Evolutionary conservation across 345 rosid genomes (phyloP), one percentile per base, ranked within the genome.

Genomic region (Brassica nigra): DNA sequence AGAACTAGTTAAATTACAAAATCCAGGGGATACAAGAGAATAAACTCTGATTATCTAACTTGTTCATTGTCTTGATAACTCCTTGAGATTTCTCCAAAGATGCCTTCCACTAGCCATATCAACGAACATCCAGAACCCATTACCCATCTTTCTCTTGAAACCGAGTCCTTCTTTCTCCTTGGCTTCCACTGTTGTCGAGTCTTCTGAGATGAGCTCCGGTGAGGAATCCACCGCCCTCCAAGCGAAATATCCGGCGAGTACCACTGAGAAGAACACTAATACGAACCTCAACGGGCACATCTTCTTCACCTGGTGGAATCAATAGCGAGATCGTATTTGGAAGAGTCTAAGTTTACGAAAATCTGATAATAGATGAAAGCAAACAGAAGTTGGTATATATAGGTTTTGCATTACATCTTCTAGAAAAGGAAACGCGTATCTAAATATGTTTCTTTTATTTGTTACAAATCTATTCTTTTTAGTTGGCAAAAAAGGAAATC

Each of bases 81-180:
- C 88, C 82, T 77, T 88, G 58, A 91, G 78, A 71, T 86, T 86
- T 85, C 90, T 91, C 93, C 97, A 91, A 80, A 90, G 63, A 77
- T 91, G 89, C 47, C 83, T 86, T 61, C 97, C 95, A 52, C 90
- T 93, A 7, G 98, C 97, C 94, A 91, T 91, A 88, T 93, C 98
- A 3, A 90, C 91, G 70, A 87, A 86, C 64, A 77, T 88, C 95
- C 90, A 90, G 66, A 93, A 93, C 36, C 87, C 93, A 62, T 86
- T 82, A 71, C 78, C 83, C 16, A 83, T 76, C 84, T 76, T 80
- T 83, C 71, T 86, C 74, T 77, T 87, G 34, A 83, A 62, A 76
- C 75, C 70, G 73, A 76, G 63, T 74, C 62, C 89, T 74, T 42
- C 47, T 42, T 42, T 42, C 15, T 49, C 16, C 2, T 85, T 79